phyloP scores from a whole-genome alignment of 441 rosid genomes.

The Lepidium campestre region DNA sequence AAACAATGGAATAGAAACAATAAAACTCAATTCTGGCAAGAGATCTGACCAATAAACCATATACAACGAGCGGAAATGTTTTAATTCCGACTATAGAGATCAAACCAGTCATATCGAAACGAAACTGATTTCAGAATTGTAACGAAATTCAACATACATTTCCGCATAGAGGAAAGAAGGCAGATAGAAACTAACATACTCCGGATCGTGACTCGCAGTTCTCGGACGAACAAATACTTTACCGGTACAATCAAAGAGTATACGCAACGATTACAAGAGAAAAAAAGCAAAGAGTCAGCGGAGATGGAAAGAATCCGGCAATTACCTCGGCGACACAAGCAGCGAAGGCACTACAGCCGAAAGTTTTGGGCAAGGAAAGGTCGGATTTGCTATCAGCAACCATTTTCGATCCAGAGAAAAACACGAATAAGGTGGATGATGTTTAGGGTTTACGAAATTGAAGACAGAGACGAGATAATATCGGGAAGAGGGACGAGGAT shows the following conservation, averaged over 20 bases:
- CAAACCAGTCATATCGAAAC: not conserved
- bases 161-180: not conserved
- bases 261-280: not conserved
- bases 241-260: not conserved
- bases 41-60: constrained; percentile 3
- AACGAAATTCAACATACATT: not conserved
- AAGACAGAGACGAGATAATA: not conserved
- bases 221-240: not conserved
- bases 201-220: not conserved
- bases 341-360: constrained; percentile 88
- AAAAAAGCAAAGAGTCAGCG: not conserved
- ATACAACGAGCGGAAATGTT: not conserved
- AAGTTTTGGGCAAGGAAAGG: constrained; percentile 75
- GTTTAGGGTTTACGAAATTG: constrained; percentile 14
- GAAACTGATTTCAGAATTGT: not conserved
- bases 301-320: not conserved
- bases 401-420: constrained; percentile 36
- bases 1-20: not conserved
- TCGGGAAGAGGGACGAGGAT: constrained; percentile 21
- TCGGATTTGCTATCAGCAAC: constrained; percentile 78
- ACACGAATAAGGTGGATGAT: not conserved
- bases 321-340: constrained; percentile 90
- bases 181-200: not conserved
- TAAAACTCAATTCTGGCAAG: not conserved
- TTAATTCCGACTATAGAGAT: not conserved